A percentile compares a stretch with the other conserved stretches of the same genome.
Evolutionary conservation across 495 filamentous ascomycete genomes (phyloP).

Genomic region (Venustampulla echinocandica): DNA sequence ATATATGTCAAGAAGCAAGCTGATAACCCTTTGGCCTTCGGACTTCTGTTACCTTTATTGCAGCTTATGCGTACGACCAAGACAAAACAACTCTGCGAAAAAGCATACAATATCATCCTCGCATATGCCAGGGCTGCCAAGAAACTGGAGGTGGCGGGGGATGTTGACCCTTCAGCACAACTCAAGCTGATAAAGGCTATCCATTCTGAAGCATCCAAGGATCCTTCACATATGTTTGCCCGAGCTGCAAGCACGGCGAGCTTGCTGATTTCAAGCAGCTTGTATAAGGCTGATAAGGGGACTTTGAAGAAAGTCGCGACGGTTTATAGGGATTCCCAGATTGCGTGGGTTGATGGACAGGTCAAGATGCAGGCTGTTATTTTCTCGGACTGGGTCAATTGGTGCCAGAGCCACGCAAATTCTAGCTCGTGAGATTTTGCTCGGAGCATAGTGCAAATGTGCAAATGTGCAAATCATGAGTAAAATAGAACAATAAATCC

Average conservation of each 20-base stretch:
- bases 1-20: constrained; percentile 80
- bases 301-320: constrained; percentile 27
- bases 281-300: constrained; percentile 29
- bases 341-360: constrained; percentile 32
- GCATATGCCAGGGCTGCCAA: constrained; percentile 64
- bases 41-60: constrained; percentile 32
- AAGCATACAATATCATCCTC: constrained; percentile 58
- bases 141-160: constrained; percentile 18
- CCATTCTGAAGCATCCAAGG: constrained; percentile 62
- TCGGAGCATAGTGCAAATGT: too few relatives aligned
- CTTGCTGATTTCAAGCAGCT: constrained; percentile 36
- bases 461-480: too few relatives aligned
- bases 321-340: constrained; percentile 33
- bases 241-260: constrained; percentile 41
- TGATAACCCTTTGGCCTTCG: constrained; percentile 52
- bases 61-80: constrained; percentile 50
- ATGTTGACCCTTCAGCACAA: constrained; percentile 27
- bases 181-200: constrained; percentile 56
- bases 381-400: constrained; percentile 46
- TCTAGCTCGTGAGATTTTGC: not conserved
- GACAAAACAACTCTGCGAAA: constrained; percentile 63
- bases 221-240: constrained; percentile 40
- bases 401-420: constrained; percentile 41
- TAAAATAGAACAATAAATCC: too few relatives aligned
- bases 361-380: constrained; percentile 38